Evolutionary conservation across 202 grass and related monocot species (phyloP).

Genomic region (Carex sylvatica): DNA sequence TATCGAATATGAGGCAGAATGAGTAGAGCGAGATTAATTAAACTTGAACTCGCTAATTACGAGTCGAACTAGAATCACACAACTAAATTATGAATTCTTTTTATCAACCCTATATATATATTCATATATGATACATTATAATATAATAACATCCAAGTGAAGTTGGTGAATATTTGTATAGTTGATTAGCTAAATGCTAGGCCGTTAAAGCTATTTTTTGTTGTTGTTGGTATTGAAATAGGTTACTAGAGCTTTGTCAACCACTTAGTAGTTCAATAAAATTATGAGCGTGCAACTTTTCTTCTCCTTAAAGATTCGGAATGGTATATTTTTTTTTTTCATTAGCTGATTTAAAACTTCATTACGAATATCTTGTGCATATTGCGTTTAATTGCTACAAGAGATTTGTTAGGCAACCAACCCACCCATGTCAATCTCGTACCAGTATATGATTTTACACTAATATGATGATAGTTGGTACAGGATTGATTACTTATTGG

Average conservation of each 20-base stretch:
- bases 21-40: too few relatives aligned
- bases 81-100: too few relatives aligned
- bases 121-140: not conserved
- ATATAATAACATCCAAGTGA: not conserved
- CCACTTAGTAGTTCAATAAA: not conserved
- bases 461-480: conserved; percentile 9
- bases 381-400: not conserved
- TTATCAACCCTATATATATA: too few relatives aligned
- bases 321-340: not conserved
- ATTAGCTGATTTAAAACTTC: not conserved
- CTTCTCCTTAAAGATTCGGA: conserved; percentile 9
- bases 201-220: not conserved
- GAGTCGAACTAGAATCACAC: too few relatives aligned
- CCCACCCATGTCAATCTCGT: not conserved
- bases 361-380: not conserved
- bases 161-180: not conserved
- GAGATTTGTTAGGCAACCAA: conserved; percentile 8
- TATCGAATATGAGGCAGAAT: too few relatives aligned
- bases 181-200: conserved; percentile 2
- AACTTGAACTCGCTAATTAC: too few relatives aligned
- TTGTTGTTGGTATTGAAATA: not conserved
- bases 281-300: not conserved
- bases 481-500: not conserved
- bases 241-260: not conserved
- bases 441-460: not conserved